Evolutionary conservation across 495 filamentous ascomycete genomes (phyloP), one percentile per base, ranked within the genome.

Genomic region (Cenococcum geophilum): DNA sequence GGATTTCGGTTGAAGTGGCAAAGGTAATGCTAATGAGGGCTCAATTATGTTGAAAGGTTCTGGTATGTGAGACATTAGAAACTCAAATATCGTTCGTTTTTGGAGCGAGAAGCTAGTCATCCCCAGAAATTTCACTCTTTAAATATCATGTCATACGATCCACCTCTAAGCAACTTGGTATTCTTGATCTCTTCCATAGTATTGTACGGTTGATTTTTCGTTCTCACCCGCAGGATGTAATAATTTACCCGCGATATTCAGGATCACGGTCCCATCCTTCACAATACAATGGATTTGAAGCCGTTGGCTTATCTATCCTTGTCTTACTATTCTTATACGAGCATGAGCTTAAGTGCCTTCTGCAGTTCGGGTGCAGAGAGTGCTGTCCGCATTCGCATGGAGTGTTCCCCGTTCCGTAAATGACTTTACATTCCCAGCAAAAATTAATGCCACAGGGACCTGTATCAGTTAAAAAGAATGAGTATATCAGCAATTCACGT

Each of bases 231-330:
- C 6, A 32, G 6, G 27, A 6, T 32, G 45, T 49, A 18, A 49
- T 8, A 49, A 14, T 20, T 22, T 18, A 49, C 45, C 45, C 45
- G 5, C 18, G 9, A 49, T 49, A 49, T 5, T 49, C 45, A 16
- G 45, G 45, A 14, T 49, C 45, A 1, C 22, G 45, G 45, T 49
- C 45, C 45, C 45, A 49, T 49, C 45, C 45, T 49, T 49, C 45
- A 20, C 22, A 22, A 18, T 49, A 49, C 1, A 49, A 14, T 22
- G 16, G 45, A 18, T 49, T 18, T 22, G 45, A 49, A 14, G 45
- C 45, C 22, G 45, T 49, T 49, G 45, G 45, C 14, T 49, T 49
- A 49, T 49, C 45, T 49, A 49, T 49, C 18, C 18, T 49, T 22
- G 45, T 22, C 6, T 49, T 49, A 18, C 18, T 18, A 18, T 22